phyloP scores from a whole-genome alignment of 1,139 yeast genomes.

The Protomyces lactucae-debilis region DNA sequence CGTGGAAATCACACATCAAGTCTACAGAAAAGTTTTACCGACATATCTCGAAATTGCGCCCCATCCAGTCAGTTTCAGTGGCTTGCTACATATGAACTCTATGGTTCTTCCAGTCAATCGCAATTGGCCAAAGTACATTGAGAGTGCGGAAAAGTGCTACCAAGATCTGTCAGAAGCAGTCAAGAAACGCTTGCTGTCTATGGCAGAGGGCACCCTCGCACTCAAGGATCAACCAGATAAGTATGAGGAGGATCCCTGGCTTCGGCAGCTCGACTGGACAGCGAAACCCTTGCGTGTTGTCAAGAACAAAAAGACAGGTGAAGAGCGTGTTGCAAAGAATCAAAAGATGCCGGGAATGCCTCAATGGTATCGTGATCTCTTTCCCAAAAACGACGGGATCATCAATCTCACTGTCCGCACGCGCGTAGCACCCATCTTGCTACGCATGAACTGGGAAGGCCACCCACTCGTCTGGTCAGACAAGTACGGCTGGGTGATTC shows the following conservation, averaged over 20 bases:
- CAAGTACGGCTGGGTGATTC: constrained; percentile 82
- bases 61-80: constrained; percentile 93
- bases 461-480: constrained; percentile 77
- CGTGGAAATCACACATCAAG: constrained; percentile 67
- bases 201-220: constrained; percentile 59
- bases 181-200: constrained; percentile 51
- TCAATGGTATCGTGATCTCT: constrained; percentile 81
- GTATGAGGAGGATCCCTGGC: constrained; percentile 68
- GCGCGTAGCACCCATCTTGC: constrained; percentile 67
- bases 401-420: constrained; percentile 67
- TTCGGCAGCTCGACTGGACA: constrained; percentile 83
- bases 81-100: constrained; percentile 69
- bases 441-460: constrained; percentile 80
- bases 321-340: constrained; percentile 47
- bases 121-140: constrained; percentile 66
- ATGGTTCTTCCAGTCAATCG: constrained; percentile 74
- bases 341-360: constrained; percentile 90
- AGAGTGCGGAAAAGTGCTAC: constrained; percentile 63
- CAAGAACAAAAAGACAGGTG: constrained; percentile 66
- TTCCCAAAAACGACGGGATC: constrained; percentile 43
- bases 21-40: constrained; percentile 66
- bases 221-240: constrained; percentile 41
- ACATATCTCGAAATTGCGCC: constrained; percentile 64
- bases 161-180: constrained; percentile 56
- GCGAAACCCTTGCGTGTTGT: constrained; percentile 56